phyloP scores from a whole-genome alignment of 2,329 filamentous ascomycete genomes.

The Aspergillus sp. region DNA sequence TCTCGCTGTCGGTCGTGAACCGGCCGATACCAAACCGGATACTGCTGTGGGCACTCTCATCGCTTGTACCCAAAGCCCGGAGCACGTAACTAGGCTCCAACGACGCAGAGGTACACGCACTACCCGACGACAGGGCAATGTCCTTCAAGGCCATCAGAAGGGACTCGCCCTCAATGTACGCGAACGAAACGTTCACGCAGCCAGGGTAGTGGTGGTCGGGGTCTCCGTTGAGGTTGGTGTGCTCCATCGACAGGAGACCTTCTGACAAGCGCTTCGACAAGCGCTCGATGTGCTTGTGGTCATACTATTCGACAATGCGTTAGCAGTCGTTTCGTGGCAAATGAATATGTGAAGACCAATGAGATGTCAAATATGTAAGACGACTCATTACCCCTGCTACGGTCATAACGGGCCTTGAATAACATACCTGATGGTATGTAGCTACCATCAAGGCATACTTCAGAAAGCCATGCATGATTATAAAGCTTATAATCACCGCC shows the following conservation, averaged over 20 bases:
- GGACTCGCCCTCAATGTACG: constrained; percentile 96
- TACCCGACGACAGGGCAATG: constrained; percentile 92
- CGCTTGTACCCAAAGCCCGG: constrained; percentile 86
- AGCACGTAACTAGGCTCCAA: constrained; percentile 95
- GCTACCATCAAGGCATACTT: constrained; percentile 54
- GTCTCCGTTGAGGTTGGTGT: constrained; percentile 87
- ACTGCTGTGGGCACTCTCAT: constrained; percentile 95
- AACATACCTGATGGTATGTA: constrained; percentile 27
- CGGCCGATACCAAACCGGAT: constrained; percentile 96
- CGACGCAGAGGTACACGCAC: constrained; percentile 93
- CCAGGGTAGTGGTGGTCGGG: constrained; percentile 80
- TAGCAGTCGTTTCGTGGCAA: constrained; percentile 5
- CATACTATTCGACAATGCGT: constrained; percentile 60
- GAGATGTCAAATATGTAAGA: constrained; percentile 7
- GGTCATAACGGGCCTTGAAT: constrained; percentile 48
- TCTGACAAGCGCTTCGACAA: constrained; percentile 79
- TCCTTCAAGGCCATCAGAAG: constrained; percentile 98
- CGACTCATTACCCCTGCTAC: constrained; percentile 62
- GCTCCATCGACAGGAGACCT: constrained; percentile 80
- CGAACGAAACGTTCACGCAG: constrained; percentile 97
- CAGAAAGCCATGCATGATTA: constrained; percentile 84
- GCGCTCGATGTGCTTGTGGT: constrained; percentile 71
- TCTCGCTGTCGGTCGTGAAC: constrained; percentile 91
- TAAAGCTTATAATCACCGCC: constrained; percentile 71
- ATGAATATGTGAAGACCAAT: neutral